phyloP scores from a whole-genome alignment of 148 eudicot genomes.

The Persicaria maculosa region DNA sequence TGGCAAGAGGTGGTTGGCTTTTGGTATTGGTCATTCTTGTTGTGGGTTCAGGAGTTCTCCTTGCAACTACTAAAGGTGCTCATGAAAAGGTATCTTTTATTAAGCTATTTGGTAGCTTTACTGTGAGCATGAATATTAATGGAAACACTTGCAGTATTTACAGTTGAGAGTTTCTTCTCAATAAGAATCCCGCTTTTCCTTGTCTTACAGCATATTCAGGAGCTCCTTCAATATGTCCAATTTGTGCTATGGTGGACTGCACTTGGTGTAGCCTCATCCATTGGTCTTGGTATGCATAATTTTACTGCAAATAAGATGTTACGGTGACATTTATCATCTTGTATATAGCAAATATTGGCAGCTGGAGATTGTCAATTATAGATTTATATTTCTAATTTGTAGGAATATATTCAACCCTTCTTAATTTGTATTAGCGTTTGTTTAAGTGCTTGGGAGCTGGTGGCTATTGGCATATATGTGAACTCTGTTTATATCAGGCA shows the following conservation, averaged over 20 bases:
- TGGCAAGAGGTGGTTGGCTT: slow-evolving; percentile 63
- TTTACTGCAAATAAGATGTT: not conserved
- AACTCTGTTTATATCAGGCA: not conserved
- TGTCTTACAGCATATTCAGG: slow-evolving; percentile 76
- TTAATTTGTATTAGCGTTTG: not conserved
- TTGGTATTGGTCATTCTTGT: slow-evolving; percentile 42
- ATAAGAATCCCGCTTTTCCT: not conserved
- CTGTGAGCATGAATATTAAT: not conserved
- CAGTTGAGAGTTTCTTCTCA: not conserved
- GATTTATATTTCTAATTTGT: not conserved
- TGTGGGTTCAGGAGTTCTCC: slow-evolving; percentile 31
- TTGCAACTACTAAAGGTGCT: slow-evolving; percentile 68
- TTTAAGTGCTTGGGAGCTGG: not conserved
- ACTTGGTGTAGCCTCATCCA: slow-evolving; percentile 97
- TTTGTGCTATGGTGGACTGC: slow-evolving; percentile 96
- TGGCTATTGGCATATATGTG: not conserved
- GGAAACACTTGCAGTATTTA: not conserved
- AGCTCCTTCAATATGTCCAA: slow-evolving; percentile 48
- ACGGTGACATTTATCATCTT: not conserved
- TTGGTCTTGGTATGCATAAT: slow-evolving; percentile 80
- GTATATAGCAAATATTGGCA: not conserved
- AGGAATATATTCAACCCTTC: not conserved
- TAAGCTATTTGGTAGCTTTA: not conserved
- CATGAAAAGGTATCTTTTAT: slow-evolving; percentile 62
- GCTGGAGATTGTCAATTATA: not conserved